Base-by-base conservation (phyloP, 768 basidiomycete species). In the Phaeolepiota aurea region DNA sequence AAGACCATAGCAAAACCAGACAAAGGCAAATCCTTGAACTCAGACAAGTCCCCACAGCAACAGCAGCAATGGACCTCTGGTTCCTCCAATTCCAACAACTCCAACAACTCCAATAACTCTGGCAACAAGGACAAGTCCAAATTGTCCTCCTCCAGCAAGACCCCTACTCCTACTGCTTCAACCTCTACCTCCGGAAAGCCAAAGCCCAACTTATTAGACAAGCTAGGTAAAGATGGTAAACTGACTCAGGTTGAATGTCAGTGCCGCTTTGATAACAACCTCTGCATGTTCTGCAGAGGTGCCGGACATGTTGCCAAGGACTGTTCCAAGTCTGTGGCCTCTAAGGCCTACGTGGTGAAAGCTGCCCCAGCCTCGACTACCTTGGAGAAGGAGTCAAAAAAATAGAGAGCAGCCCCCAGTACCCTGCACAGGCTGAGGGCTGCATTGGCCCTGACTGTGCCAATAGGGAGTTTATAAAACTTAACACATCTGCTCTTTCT, bases 181-280 rank as follows among this genome's bases (percentile, higher is more conserved):
- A 35, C 7, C 18, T 35, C 33, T 5, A 35, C 33, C 9, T 35
- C 15, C 33, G n/a, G n/a, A n/a, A 28, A 28, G 25, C 18, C 33
- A 9, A 35, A 19, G 13, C 32, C 41, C 20, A 32, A n/a, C 44
- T 32, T 23, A 21, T 4, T 14, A 20, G 16, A 64, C 66, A 10
- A 58, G 58, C 50, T 72, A 36, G 66, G 62, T 12, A 21, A 37
- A 9, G 58, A 56, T 20, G 54, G 45, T n/a, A 63, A 16, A 7
- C 62, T 10, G 25, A 53, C 3, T 51, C 53, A 9, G 59, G 48
- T 50, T 61, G 41, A 53, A 54, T 18, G 52, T 58, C 20, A 55
- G 69, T 34, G 44, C 54, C 12, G 33, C 9, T 5, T 35, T 9
- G 33, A 35, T 3, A 52, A 46, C 25, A 59, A 58, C 34, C 46